A percentile compares a stretch with the other conserved stretches of the same genome.
phyloP scores from a whole-genome alignment of 257 asterid genomes.

The Solanum peruvianum region DNA sequence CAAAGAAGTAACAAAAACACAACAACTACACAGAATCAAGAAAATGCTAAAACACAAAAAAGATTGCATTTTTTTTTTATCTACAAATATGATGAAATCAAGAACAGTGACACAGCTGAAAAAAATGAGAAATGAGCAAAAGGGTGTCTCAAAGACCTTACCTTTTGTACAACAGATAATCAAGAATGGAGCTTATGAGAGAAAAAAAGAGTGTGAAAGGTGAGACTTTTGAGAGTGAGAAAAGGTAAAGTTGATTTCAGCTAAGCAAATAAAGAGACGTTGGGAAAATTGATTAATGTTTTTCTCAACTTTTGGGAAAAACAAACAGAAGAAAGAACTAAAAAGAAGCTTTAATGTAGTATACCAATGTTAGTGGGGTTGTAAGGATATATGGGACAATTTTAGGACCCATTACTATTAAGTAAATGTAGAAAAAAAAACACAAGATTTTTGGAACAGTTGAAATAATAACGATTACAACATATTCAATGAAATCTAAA shows the following conservation, averaged over 20 bases:
- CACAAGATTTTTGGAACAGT: neutral
- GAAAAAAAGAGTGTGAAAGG: slow-evolving; percentile 14
- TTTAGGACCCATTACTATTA: neutral
- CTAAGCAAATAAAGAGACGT: slow-evolving; percentile 17
- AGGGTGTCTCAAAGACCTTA: neutral
- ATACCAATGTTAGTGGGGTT: neutral
- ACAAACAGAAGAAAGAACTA: neutral
- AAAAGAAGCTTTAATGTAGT: neutral
- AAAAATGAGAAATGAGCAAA: neutral
- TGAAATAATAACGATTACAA: neutral
- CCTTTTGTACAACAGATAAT: neutral
- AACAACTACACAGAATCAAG: slow-evolving; percentile 14
- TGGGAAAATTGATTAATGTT: slow-evolving; percentile 34
- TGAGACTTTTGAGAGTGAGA: slow-evolving; percentile 21
- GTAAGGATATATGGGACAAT: neutral
- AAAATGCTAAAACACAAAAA: slow-evolving; percentile 6
- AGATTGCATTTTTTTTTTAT: slow-evolving; percentile 25
- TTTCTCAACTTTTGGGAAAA: neutral
- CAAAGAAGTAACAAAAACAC: slow-evolving; percentile 37
- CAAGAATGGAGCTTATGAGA: neutral
- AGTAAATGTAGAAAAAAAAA: neutral
- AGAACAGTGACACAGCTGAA: neutral
- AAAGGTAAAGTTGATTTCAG: slow-evolving; percentile 49
- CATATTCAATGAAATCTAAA: no score
- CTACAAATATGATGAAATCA: neutral